phyloP scores from a whole-genome alignment of 495 filamentous ascomycete genomes.

The Echria macrotheca region DNA sequence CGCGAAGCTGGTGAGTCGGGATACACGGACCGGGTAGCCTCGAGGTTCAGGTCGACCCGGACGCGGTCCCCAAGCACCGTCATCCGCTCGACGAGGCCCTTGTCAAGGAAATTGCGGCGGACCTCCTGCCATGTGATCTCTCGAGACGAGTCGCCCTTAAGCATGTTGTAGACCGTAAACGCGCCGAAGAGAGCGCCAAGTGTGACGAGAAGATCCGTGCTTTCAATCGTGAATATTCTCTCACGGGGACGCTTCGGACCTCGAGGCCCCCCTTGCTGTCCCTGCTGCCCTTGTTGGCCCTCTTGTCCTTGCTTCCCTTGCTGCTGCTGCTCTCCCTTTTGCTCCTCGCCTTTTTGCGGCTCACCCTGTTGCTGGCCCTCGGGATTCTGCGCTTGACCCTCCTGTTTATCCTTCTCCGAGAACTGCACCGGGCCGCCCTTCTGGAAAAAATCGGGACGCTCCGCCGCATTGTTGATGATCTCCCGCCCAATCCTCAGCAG shows the following conservation, averaged over 20 bases:
- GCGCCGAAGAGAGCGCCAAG: no score
- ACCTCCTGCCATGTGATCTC: constrained; percentile 99
- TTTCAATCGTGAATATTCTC: no score
- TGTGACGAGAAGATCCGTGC: no score
- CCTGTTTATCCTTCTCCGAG: no score
- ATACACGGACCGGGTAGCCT: constrained; percentile 70
- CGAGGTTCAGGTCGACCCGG: constrained; percentile 76
- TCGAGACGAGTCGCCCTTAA: constrained; percentile 17
- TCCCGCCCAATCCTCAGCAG: no score
- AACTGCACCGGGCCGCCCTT: no score
- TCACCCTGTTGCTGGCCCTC: constrained; percentile 8
- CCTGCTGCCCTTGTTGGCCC: constrained; percentile 22
- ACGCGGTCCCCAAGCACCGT: constrained; percentile 70
- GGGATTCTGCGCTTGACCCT: neutral
- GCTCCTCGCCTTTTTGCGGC: constrained; percentile 19
- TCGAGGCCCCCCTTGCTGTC: constrained; percentile 25
- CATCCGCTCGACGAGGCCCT: constrained; percentile 90
- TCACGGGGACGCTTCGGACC: no score
- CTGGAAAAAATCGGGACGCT: no score
- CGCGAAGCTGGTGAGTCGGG: constrained; percentile 73
- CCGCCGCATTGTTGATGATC: no score
- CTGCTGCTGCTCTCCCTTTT: constrained; percentile 6
- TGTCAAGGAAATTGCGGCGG: constrained; percentile 84
- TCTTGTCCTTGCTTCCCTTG: no score
- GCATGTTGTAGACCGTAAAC: constrained; percentile 17